Percentiles rank a stretch among this genome's conserved stretches.
Conservation (phyloP, 495 filamentous ascomycete genomes). For the Penicillium steckii region DNA sequence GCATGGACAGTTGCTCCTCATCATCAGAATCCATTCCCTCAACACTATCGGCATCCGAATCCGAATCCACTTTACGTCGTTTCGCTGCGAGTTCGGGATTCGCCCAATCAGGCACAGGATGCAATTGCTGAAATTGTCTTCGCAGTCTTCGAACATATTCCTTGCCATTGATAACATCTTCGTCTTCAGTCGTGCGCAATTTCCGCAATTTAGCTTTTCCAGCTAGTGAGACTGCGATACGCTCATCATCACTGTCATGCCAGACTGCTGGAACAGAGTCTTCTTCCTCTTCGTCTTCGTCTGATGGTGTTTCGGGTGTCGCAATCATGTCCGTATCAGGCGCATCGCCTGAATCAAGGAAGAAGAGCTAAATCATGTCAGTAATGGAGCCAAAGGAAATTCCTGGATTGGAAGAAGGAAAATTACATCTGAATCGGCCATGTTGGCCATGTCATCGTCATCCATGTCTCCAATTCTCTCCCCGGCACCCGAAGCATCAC, state of each 20-base stretch:
- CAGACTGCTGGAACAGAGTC: constrained; percentile 60
- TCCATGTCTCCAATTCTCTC: constrained; percentile 30
- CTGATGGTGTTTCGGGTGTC: constrained; percentile 28
- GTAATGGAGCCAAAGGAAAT: too few relatives aligned
- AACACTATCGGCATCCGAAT: constrained; percentile 38
- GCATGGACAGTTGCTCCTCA: constrained; percentile 59
- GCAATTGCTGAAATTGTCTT: constrained; percentile 74
- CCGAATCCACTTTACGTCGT: constrained; percentile 51
- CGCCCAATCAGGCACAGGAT: constrained; percentile 82
- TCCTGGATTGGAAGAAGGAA: too few relatives aligned
- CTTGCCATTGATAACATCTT: constrained; percentile 81
- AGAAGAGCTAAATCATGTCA: constrained; percentile 72
- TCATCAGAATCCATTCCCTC: constrained; percentile 56
- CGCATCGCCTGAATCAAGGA: constrained; percentile 62
- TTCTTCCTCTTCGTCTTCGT: constrained; percentile 35
- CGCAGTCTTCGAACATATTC: constrained; percentile 82
- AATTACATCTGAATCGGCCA: constrained; percentile 40
- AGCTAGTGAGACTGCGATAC: constrained; percentile 76
- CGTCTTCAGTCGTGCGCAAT: constrained; percentile 70
- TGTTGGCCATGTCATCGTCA: constrained; percentile 55
- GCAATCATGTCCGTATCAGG: constrained; percentile 44
- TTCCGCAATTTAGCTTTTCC: constrained; percentile 72
- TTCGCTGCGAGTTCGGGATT: constrained; percentile 43
- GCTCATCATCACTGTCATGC: constrained; percentile 96
- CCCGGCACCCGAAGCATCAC: constrained; percentile 29